A percentile compares a stretch with the other conserved stretches of the same genome.
phyloP scores from a whole-genome alignment of 2,329 filamentous ascomycete species.

The Pseudopyrenochaeta lycopersici region DNA sequence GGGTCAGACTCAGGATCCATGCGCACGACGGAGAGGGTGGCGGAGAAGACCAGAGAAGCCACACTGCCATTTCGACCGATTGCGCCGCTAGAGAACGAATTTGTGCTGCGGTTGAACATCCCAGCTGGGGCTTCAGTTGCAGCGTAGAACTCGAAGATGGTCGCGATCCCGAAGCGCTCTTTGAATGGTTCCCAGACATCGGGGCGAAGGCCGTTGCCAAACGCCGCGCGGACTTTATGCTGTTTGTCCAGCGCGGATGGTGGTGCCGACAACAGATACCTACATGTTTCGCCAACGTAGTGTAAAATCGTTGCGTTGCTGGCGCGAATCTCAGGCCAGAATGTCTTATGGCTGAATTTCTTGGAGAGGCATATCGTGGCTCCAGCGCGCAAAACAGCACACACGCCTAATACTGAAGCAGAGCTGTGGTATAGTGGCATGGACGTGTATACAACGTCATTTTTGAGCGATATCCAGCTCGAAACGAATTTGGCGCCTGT shows the following conservation, averaged over 20 bases:
- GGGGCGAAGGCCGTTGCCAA: conserved; percentile 53
- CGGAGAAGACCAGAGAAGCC: conserved; percentile 59
- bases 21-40: conserved; percentile 68
- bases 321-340: conserved; percentile 49
- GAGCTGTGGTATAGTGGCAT: conserved; percentile 52
- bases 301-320: conserved; percentile 50
- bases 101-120: conserved; percentile 62
- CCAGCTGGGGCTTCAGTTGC: conserved; percentile 65
- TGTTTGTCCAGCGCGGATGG: conserved; percentile 39
- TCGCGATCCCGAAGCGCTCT: conserved; percentile 48
- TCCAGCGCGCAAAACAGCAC: conserved; percentile 36
- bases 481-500: conserved; percentile 26
- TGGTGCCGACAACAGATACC: conserved; percentile 49
- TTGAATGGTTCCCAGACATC: conserved; percentile 54
- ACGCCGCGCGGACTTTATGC: conserved; percentile 44
- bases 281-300: conserved; percentile 52
- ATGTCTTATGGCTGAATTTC: conserved; percentile 48
- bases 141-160: conserved; percentile 51
- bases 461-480: conserved; percentile 35
- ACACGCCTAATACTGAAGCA: conserved; percentile 41
- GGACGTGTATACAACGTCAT: conserved; percentile 47
- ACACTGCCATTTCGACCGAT: conserved; percentile 76
- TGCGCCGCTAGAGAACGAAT: conserved; percentile 66
- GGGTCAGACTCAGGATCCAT: conserved; percentile 71
- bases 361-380: conserved; percentile 37